Evolutionary conservation across 306 rosid genomes (phyloP), one percentile per base, ranked within the genome.

Genomic region (Ormosia semicastrata): DNA sequence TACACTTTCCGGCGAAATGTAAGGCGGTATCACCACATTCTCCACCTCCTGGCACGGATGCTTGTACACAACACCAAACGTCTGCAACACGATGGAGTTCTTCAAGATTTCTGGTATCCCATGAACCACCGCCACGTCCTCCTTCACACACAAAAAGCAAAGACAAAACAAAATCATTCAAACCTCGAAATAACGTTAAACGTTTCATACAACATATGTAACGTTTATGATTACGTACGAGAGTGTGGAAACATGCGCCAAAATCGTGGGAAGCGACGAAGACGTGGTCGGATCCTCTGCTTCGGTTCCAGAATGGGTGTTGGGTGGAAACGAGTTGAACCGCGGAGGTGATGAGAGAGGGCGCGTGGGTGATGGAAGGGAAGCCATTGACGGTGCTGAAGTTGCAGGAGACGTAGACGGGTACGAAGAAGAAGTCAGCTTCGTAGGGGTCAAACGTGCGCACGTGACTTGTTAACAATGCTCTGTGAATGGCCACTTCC

Each of bases 361-460:
- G 90, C 2, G 97, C 97, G 84, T 90, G 97, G 12, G 89, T 89
- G 3, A 92, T 89, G 18, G 94, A 93, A 0, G 94, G 97, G 83
- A 92, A 92, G 41, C 98, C 97, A 59, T 91, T 90, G 3, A 91
- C 66, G 79, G 90, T 78, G 92, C 94, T 94, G 90, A 94, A 94
- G 76, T 92, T 94, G 90, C 98, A 94, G 12, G 98, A 90, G 0
- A 94, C 98, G 80, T 94, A 94, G 29, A 94, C 97, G 1, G 98
- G 98, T 6, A 94, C 98, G 83, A 91, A 92, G 90, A 94, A 94
- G 62, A 94, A 91, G 64, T 92, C 94, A 2, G 98, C 98, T 40
- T 90, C 85, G 29, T 79, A 68, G 0, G 98, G 94, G 84, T 94
- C 94, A 43, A 83, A 84, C 2, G 95, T 91, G 5, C 93, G 78